Base-by-base conservation (phyloP, 345 rosid genomes). In the Laguncularia racemosa region DNA sequence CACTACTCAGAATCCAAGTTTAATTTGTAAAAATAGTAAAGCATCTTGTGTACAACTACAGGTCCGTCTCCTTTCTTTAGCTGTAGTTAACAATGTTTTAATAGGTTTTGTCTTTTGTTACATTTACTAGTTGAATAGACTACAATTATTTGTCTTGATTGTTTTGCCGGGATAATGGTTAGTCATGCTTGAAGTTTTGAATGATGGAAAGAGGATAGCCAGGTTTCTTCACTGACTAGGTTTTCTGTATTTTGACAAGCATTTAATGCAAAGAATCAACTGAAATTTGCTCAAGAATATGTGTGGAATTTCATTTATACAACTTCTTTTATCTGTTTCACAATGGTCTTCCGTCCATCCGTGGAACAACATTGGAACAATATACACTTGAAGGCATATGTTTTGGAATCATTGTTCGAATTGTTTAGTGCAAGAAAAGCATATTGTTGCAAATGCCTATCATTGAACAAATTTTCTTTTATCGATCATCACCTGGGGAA, bases 31-130 rank as follows among this genome's bases (percentile, higher is more conserved):
- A 55, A 60, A 59, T 19, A 57, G 33, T 21, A 71, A 60, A 66
- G 60, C 44, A 12, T 48, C 84, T 53, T 44, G 54, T 0, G 72
- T 78, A 71, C 73, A 55, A 23, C 86, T 88, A 63, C 96, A 85
- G 90, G 96, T 81, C 43, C 40, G 33, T 44, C 46, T 0, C 49
- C 50, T 38, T 50, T 21, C 6, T 55, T 3, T 19, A 13, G 12
- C 19, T 17, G 44, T 46, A 23, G 6, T 19, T 26, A 16, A 17
- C 3, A 2, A 12, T 47, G 13, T 15, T n/a, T 7, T 47, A 13
- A 13, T 4, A 40, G 21, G 16, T 43, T 20, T 15, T 28, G 12
- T 18, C 14, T 11, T 16, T 21, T 38, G 46, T 23, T 13, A 15
- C 18, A 10, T 46, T 49, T 46, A 8, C 28, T 48, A 13, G 49